A percentile compares a stretch with the other conserved stretches of the same genome.
Conservation (phyloP, 176 grass and related monocot genomes). For the Cenchrus fungigraminus region DNA sequence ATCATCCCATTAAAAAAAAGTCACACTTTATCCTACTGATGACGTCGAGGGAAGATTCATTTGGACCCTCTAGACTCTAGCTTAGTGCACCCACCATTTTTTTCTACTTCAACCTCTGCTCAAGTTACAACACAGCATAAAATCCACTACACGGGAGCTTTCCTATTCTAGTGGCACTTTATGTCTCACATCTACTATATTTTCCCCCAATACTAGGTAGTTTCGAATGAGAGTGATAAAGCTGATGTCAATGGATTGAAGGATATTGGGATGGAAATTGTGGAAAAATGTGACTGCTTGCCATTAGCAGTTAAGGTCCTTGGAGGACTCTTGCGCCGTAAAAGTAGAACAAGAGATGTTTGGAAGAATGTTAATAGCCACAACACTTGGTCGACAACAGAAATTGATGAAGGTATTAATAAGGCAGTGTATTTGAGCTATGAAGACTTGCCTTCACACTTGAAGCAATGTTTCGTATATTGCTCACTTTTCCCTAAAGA, state of each 20-base stretch:
- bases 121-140: too few relatives aligned
- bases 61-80: too few relatives aligned
- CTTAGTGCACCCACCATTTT: too few relatives aligned
- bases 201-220: neutral
- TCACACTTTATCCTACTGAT: too few relatives aligned
- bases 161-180: too few relatives aligned
- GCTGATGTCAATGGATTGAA: neutral
- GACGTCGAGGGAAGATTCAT: too few relatives aligned
- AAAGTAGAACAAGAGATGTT: neutral
- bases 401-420: neutral
- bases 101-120: too few relatives aligned
- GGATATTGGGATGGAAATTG: neutral
- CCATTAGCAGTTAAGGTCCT: constrained; percentile 25
- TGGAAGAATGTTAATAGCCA: constrained; percentile 15
- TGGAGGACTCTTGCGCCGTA: constrained; percentile 1
- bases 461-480: constrained; percentile 42
- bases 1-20: too few relatives aligned
- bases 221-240: neutral
- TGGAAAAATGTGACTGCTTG: neutral
- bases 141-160: too few relatives aligned
- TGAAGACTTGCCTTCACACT: constrained; percentile 35
- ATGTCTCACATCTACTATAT: neutral
- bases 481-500: constrained; percentile 36
- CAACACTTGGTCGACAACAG: neutral
- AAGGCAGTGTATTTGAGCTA: constrained; percentile 39